phyloP scores from a whole-genome alignment of 345 rosid genomes.

The Eucalyptus globulus region DNA sequence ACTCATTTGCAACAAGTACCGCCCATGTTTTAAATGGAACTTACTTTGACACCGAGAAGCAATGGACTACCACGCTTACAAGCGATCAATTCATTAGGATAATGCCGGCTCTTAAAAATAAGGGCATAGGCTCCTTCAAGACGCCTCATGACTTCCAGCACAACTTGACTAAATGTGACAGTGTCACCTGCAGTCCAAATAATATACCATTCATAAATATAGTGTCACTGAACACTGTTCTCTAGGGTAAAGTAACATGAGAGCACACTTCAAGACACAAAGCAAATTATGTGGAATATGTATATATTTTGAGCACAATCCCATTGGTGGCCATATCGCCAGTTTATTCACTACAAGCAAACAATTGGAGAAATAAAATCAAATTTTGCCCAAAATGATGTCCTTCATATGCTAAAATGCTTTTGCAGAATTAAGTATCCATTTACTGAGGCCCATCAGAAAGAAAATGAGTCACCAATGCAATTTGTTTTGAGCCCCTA shows the following conservation, averaged over 20 bases:
- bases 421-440: background rate
- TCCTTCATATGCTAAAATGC: background rate
- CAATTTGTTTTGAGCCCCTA: background rate
- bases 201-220: background rate
- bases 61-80: slow-evolving; percentile 97
- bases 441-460: background rate
- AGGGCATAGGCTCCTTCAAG: slow-evolving; percentile 99
- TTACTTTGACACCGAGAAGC: slow-evolving; percentile 91
- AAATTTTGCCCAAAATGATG: background rate
- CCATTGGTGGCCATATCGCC: background rate
- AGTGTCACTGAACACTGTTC: background rate
- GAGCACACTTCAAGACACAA: background rate
- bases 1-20: background rate
- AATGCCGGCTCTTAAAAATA: slow-evolving; percentile 81
- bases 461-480: background rate
- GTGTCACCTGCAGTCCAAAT: slow-evolving; percentile 43
- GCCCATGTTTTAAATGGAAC: background rate
- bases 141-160: slow-evolving; percentile 90
- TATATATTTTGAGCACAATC: background rate
- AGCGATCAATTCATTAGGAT: slow-evolving; percentile 90
- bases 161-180: slow-evolving; percentile 83
- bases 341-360: background rate
- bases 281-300: background rate
- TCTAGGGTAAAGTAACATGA: background rate
- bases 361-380: background rate